Evolutionary conservation across 2,329 filamentous ascomycete genomes (phyloP).

Genomic region (Acrodontium crateriforme): DNA sequence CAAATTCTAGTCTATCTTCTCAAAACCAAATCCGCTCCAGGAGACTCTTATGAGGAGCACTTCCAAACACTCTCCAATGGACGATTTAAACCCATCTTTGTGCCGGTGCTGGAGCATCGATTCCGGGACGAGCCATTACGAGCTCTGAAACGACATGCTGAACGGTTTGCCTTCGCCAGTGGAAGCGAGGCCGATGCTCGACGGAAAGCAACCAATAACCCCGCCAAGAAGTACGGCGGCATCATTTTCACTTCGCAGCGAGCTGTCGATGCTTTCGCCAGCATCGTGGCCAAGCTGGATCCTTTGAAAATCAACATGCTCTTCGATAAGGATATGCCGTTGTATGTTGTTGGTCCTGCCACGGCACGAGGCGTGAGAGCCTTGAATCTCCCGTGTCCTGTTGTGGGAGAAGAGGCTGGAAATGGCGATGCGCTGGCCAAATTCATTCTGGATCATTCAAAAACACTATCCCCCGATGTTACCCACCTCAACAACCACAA

Average conservation of each 20-base stretch:
- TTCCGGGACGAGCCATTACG: conserved; percentile 48
- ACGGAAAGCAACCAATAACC: conserved; percentile 19
- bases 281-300: conserved; percentile 42
- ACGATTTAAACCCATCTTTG: conserved; percentile 51
- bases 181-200: conserved; percentile 14
- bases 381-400: conserved; percentile 37
- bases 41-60: conserved; percentile 58
- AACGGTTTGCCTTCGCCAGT: conserved; percentile 26
- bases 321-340: conserved; percentile 38
- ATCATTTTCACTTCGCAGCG: conserved; percentile 74
- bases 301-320: conserved; percentile 20
- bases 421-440: conserved; percentile 68
- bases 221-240: conserved; percentile 48
- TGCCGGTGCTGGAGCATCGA: conserved; percentile 62
- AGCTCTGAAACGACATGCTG: conserved; percentile 39
- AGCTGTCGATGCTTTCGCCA: conserved; percentile 63
- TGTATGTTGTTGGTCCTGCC: conserved; percentile 72
- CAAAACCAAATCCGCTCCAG: conserved; percentile 61
- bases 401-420: conserved; percentile 70
- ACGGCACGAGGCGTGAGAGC: conserved; percentile 58
- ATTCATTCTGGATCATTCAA: conserved; percentile 70
- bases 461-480: conserved; percentile 20
- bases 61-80: conserved; percentile 37
- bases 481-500: conserved; percentile 26
- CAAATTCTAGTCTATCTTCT: conserved; percentile 52